These are phyloP conservation scores for Phytophthora ramorum DNA, from an alignment of 352 stramenopile species.

Conservation along the genomic window DNA sequence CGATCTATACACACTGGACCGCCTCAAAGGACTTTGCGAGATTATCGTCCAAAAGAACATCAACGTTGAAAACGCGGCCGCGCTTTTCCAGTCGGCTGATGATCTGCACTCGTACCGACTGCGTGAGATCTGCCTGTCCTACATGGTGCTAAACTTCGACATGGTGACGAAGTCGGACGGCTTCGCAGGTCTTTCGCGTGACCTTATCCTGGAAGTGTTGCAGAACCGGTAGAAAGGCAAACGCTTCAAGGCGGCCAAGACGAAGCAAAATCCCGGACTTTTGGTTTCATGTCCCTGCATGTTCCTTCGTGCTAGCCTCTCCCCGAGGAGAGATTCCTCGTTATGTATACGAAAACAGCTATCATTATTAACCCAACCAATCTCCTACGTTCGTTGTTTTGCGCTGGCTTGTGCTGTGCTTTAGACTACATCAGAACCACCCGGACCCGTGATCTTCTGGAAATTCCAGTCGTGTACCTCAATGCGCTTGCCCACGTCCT, in stretches of 20 bases:
- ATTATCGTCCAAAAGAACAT: slow-evolving; percentile 92
- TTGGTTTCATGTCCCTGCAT: slow-evolving; percentile 32
- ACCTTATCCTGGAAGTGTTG: slow-evolving; percentile 91
- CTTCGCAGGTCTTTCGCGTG: slow-evolving; percentile 84
- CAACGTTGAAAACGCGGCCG: slow-evolving; percentile 85
- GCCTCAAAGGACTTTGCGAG: slow-evolving; percentile 93
- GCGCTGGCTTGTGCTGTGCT: not conserved
- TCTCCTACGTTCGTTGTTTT: not conserved
- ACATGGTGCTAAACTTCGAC: slow-evolving; percentile 92
- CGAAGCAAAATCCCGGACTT: slow-evolving; percentile 20
- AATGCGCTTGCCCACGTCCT: slow-evolving; percentile 79
- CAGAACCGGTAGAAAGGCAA: slow-evolving; percentile 74
- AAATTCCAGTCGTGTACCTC: slow-evolving; percentile 85
- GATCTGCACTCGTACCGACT: slow-evolving; percentile 85
- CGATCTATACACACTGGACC: slow-evolving; percentile 95
- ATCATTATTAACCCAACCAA: slow-evolving; percentile 41
- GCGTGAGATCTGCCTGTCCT: slow-evolving; percentile 90
- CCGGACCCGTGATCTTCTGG: slow-evolving; percentile 56
- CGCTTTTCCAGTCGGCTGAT: slow-evolving; percentile 86
- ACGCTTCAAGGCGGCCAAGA: slow-evolving; percentile 17
- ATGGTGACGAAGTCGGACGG: slow-evolving; percentile 92
- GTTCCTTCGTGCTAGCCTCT: slow-evolving; percentile 23
- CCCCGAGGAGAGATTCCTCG: slow-evolving; percentile 27
- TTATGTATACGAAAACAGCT: slow-evolving; percentile 44
- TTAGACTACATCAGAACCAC: slow-evolving; percentile 33